Base-by-base conservation (phyloP, 805 yeast species). In the Groenewaldozyma salmanticensis region DNA sequence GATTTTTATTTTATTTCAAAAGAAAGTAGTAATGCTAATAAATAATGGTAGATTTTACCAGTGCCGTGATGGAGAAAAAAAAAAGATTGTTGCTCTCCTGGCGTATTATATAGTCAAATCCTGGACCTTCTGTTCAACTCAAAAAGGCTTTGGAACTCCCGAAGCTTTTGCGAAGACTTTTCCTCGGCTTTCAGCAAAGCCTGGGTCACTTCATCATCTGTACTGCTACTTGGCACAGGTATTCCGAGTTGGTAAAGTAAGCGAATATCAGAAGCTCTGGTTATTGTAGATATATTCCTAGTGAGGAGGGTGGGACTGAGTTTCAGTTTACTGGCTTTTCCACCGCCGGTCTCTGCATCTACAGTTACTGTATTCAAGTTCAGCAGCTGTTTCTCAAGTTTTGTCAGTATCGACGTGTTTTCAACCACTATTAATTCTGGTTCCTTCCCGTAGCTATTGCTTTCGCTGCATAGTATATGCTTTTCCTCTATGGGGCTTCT, bases 141-240 rank as follows among this genome's bases (percentile, higher is more conserved):
- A 36, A 35, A 40, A n/a, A 44, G 19, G 5, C 38, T 39, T 17
- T 21, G 16, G 21, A 38, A 34, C 15, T 40, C 40, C 33, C 15
- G 16, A 27, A 35, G 21, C 11, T 21, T 21, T 5, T 35, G 19
- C 11, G 18, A 17, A 6, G 42, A 35, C 27, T 22, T 31, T 13
- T 32, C 15, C 20, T 43, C n/a, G n/a, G n/a, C 43, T 2, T 32
- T 38, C 36, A 20, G 29, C 5, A 24, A 13, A 16, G 20, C 29
- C 29, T 9, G 29, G 13, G 7, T 13, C 29, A 9, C 11, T 13
- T 24, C 11, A 13, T 24, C 29, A 24, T 24, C 29, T 7, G n/a
- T n/a, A n/a, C n/a, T n/a, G n/a, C n/a, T n/a, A n/a, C n/a, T n/a
- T n/a, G n/a, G n/a, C n/a, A n/a, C n/a, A n/a, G 21, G 4, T 5